Conservation (phyloP, 1,284 basidiomycete species). For the Heterobasidion occidentale region DNA sequence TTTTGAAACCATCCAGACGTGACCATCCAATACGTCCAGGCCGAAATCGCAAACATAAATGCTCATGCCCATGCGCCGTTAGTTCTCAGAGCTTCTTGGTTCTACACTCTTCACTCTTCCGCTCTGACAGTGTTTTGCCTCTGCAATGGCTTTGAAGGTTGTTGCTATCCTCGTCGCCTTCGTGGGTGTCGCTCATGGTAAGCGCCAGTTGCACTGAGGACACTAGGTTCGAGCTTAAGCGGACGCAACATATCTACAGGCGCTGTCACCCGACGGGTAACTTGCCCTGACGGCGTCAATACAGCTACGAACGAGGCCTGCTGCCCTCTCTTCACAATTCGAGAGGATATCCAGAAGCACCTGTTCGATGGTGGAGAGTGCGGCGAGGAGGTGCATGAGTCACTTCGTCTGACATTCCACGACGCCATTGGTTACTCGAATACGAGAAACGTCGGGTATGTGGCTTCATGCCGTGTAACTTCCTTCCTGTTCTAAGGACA, state of each 20-base stretch:
- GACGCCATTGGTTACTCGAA: slow-evolving; percentile 34
- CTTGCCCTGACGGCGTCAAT: slow-evolving; percentile 27
- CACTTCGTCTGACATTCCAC: slow-evolving; percentile 36
- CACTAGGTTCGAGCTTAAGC: background rate
- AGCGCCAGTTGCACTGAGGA: background rate
- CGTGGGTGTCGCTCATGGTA: background rate
- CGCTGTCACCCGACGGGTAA: background rate
- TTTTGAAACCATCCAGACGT: background rate
- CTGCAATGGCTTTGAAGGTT: background rate
- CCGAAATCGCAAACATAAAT: background rate
- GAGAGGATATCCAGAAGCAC: slow-evolving; percentile 30
- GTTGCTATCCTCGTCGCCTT: background rate
- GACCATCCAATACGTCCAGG: background rate
- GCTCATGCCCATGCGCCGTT: background rate
- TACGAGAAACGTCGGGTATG: slow-evolving; percentile 6
- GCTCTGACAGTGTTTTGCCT: background rate
- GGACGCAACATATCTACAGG: background rate
- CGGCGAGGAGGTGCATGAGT: slow-evolving; percentile 35
- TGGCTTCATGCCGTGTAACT: no score
- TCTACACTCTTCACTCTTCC: background rate
- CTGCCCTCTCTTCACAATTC: slow-evolving; percentile 29
- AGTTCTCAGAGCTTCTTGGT: background rate
- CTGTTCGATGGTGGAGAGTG: slow-evolving; percentile 31
- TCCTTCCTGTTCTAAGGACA: no score
- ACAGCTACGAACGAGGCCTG: slow-evolving; percentile 26